phyloP scores from a whole-genome alignment of 345 rosid genomes.

The Mercurialis annua region DNA sequence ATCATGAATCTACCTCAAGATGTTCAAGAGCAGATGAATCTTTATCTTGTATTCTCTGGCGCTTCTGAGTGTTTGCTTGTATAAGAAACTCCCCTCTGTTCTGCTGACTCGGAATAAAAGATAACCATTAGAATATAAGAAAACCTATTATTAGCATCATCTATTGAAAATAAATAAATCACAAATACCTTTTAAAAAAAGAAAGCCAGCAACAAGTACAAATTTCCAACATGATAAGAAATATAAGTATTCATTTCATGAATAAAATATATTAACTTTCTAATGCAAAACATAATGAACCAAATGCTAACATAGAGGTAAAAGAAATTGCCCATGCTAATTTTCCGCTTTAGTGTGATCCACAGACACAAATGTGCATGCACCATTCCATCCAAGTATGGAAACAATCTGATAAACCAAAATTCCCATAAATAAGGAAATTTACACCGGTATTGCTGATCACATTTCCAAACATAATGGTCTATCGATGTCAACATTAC shows the following conservation, averaged over 20 bases:
- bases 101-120: conserved; percentile 39
- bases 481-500: neutral
- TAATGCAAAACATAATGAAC: neutral
- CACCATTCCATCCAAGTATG: neutral
- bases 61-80: conserved; percentile 86
- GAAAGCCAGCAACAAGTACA: neutral
- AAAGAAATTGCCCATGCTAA: neutral
- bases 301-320: neutral
- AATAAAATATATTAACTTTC: neutral
- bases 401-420: conserved; percentile 3
- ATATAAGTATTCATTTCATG: neutral
- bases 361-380: neutral
- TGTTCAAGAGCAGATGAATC: conserved; percentile 43
- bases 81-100: conserved; percentile 79
- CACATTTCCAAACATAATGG: neutral
- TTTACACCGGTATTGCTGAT: neutral
- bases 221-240: neutral
- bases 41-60: conserved; percentile 64
- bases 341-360: neutral
- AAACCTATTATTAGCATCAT: neutral
- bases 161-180: neutral
- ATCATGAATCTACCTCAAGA: conserved; percentile 52
- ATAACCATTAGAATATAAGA: conserved; percentile 7
- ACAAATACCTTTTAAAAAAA: neutral
- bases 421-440: neutral